Conservation (phyloP, 2,329 filamentous ascomycete genomes). For the Microcyclospora tardicrescens region DNA sequence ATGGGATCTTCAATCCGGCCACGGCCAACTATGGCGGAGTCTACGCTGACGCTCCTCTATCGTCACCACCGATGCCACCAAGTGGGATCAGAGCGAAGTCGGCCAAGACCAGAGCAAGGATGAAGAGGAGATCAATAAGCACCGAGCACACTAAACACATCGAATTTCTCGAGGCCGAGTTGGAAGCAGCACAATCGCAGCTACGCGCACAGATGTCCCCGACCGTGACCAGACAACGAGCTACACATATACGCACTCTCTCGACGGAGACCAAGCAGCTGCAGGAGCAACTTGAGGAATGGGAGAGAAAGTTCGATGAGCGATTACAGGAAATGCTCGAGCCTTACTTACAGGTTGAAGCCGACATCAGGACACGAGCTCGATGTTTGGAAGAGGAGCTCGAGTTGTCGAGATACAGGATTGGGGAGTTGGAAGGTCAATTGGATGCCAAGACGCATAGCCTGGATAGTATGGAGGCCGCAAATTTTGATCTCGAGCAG, state of each 20-base stretch:
- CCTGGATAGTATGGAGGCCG: slow-evolving; percentile 22
- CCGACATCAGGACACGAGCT: slow-evolving; percentile 17
- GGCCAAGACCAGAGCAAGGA: slow-evolving; percentile 11
- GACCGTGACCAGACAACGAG: slow-evolving; percentile 23
- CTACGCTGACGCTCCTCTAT: slow-evolving; percentile 2
- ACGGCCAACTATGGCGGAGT: slow-evolving; percentile 7
- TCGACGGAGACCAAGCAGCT: slow-evolving; percentile 22
- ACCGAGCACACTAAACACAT: slow-evolving; percentile 34
- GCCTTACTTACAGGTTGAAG: slow-evolving; percentile 17
- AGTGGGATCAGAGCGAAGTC: slow-evolving; percentile 8
- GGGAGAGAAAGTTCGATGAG: slow-evolving; percentile 26
- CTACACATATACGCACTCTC: slow-evolving; percentile 25
- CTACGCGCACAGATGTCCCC: slow-evolving; percentile 30
- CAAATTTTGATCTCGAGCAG: slow-evolving; percentile 26
- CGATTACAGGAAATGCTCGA: slow-evolving; percentile 23
- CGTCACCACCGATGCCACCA: slow-evolving; percentile 6
- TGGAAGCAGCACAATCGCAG: slow-evolving; percentile 29
- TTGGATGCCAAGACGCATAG: slow-evolving; percentile 18
- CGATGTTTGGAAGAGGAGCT: slow-evolving; percentile 18
- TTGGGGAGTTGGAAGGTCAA: slow-evolving; percentile 23
- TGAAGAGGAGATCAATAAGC: slow-evolving; percentile 22
- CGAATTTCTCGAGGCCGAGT: slow-evolving; percentile 36
- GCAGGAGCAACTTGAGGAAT: slow-evolving; percentile 23
- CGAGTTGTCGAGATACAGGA: slow-evolving; percentile 17
- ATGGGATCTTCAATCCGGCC: slow-evolving; percentile 9